Evolutionary conservation across 1,139 yeast genomes (phyloP).

Genomic region (Hanseniaspora uvarum): DNA sequence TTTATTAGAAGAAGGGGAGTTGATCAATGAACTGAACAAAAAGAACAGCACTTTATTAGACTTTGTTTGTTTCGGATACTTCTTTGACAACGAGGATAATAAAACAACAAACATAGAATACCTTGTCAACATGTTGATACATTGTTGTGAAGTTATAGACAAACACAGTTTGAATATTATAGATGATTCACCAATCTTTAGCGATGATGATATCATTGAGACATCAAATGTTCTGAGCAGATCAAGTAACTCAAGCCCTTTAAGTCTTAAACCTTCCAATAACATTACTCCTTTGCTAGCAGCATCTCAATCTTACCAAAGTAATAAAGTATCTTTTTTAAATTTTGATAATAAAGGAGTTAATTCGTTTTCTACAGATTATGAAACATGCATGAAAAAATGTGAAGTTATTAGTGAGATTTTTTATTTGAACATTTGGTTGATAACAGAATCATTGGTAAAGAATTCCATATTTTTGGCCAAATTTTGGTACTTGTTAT

Average conservation of each 20-base stretch:
- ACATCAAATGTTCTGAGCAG: conserved; percentile 15
- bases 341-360: conserved; percentile 17
- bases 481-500: conserved; percentile 73
- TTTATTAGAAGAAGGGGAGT: conserved; percentile 51
- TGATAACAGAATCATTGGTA: conserved; percentile 81
- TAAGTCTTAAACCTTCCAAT: conserved; percentile 12
- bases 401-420: conserved; percentile 53
- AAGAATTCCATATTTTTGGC: conserved; percentile 56
- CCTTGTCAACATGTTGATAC: conserved; percentile 25
- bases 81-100: conserved; percentile 24
- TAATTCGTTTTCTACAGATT: conserved; percentile 7
- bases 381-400: conserved; percentile 23
- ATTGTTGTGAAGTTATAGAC: conserved; percentile 22
- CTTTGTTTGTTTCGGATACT: conserved; percentile 37
- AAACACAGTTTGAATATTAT: conserved; percentile 3
- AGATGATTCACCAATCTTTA: neutral
- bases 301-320: neutral
- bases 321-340: conserved; percentile 20
- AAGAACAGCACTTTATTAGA: conserved; percentile 43
- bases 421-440: conserved; percentile 89
- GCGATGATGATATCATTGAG: conserved; percentile 21
- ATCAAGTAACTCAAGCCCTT: conserved; percentile 1
- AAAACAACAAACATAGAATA: conserved; percentile 38
- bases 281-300: neutral
- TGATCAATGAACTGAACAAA: conserved; percentile 43